Evolutionary conservation across 441 rosid genomes (phyloP).

Genomic region (Adansonia gregorii): DNA sequence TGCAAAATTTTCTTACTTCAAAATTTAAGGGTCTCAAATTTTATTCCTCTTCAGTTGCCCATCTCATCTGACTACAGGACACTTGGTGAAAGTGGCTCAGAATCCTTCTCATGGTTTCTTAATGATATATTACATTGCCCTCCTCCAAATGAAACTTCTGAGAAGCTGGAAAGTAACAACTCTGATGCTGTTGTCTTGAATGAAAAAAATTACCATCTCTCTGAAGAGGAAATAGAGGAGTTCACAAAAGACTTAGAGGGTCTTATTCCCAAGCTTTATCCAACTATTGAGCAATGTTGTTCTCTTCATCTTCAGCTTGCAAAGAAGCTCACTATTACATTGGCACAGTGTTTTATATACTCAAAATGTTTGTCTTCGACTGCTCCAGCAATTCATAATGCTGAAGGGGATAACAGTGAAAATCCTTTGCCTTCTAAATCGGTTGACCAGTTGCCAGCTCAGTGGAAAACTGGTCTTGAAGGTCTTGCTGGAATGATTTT

Average conservation of each 20-base stretch:
- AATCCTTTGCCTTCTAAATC: constrained; percentile 40
- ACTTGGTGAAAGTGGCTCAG: constrained; percentile 35
- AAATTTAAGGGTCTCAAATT: constrained; percentile 45
- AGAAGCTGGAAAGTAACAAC: constrained; percentile 37
- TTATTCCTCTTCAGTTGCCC: constrained; percentile 51
- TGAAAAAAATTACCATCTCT: constrained; percentile 40
- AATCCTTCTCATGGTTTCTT: constrained; percentile 54
- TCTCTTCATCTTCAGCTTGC: constrained; percentile 65
- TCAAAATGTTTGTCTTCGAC: constrained; percentile 60
- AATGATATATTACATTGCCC: constrained; percentile 38
- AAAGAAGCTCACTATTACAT: constrained; percentile 55
- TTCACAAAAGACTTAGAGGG: constrained; percentile 57
- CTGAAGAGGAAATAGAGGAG: constrained; percentile 55
- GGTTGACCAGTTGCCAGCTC: constrained; percentile 41
- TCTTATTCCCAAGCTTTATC: constrained; percentile 55
- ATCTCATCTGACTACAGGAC: constrained; percentile 35
- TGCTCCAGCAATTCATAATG: constrained; percentile 40
- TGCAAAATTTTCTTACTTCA: constrained; percentile 62
- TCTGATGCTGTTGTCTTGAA: constrained; percentile 32
- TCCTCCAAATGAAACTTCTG: constrained; percentile 38
- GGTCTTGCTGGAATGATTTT: constrained; percentile 57
- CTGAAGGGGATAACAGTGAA: constrained; percentile 42
- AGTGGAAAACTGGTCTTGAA: constrained; percentile 58
- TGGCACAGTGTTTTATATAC: constrained; percentile 64
- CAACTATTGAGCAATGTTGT: constrained; percentile 68